These are phyloP conservation scores for Vaccinium myrtillus DNA, from an alignment of 148 eudicot genomes.

Conservation along the genomic window DNA sequence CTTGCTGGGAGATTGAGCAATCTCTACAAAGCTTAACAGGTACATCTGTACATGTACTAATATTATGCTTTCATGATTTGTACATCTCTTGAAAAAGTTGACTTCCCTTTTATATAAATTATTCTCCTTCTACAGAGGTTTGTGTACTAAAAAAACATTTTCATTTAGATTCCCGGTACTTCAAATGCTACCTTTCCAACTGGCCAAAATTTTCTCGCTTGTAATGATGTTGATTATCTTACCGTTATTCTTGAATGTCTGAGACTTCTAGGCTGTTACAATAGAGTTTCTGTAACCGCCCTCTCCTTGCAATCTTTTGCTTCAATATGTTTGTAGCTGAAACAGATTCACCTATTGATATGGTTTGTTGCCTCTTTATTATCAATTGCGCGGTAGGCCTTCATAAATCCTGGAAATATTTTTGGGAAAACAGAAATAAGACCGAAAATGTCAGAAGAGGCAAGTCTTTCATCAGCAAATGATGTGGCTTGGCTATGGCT, in stretches of 20 bases:
- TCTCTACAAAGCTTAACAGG: constrained; percentile 96
- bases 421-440: background rate
- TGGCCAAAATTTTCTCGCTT: background rate
- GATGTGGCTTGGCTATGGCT: background rate
- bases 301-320: background rate
- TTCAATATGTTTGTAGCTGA: background rate
- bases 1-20: constrained; percentile 96
- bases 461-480: background rate
- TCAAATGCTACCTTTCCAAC: background rate
- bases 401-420: background rate
- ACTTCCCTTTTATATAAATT: background rate
- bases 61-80: background rate
- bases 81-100: background rate
- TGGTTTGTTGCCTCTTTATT: background rate
- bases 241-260: background rate
- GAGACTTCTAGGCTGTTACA: constrained; percentile 1
- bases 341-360: background rate
- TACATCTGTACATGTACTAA: constrained; percentile 34
- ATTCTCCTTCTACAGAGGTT: background rate
- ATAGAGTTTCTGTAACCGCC: background rate
- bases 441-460: background rate
- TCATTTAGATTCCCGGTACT: background rate
- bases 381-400: background rate
- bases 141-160: background rate
- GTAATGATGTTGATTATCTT: background rate